Conservation (phyloP, 129 eudicot species). For the Pittosporum tobira region DNA sequence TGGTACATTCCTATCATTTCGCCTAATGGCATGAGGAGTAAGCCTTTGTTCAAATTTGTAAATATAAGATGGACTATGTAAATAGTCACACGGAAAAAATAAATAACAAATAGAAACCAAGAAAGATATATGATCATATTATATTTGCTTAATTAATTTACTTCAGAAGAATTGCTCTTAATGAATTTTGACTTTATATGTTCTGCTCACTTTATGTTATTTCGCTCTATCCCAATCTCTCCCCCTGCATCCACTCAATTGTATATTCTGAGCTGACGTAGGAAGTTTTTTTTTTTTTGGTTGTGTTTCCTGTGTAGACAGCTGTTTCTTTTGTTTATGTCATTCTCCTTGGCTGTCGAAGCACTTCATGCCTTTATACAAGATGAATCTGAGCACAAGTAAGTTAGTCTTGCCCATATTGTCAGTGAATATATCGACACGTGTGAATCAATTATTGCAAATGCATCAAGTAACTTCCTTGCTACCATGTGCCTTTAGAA, state of each 20-base stretch:
- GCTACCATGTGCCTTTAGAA: neutral
- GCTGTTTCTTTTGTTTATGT: constrained; percentile 96
- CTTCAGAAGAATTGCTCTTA: neutral
- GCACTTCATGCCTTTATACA: constrained; percentile 97
- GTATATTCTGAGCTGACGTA: constrained; percentile 28
- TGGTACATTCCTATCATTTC: neutral
- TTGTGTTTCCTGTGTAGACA: constrained; percentile 80
- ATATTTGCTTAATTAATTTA: neutral
- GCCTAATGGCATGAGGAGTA: neutral
- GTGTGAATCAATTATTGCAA: neutral
- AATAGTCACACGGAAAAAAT: neutral
- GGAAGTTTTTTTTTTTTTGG: constrained; percentile 12
- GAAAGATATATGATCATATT: too few species aligned
- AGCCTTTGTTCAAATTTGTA: neutral
- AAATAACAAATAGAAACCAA: too few species aligned
- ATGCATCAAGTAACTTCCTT: neutral
- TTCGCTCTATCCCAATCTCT: neutral
- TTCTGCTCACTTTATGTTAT: too few species aligned
- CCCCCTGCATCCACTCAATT: constrained; percentile 4
- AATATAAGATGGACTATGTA: too few species aligned
- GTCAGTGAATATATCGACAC: neutral
- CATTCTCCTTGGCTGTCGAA: constrained; percentile 95
- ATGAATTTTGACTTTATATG: neutral
- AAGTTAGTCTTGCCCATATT: constrained; percentile 24
- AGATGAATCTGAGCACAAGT: constrained; percentile 99